phyloP scores from a whole-genome alignment of 2,329 filamentous ascomycete genomes.

The Nothopassalora personata region DNA sequence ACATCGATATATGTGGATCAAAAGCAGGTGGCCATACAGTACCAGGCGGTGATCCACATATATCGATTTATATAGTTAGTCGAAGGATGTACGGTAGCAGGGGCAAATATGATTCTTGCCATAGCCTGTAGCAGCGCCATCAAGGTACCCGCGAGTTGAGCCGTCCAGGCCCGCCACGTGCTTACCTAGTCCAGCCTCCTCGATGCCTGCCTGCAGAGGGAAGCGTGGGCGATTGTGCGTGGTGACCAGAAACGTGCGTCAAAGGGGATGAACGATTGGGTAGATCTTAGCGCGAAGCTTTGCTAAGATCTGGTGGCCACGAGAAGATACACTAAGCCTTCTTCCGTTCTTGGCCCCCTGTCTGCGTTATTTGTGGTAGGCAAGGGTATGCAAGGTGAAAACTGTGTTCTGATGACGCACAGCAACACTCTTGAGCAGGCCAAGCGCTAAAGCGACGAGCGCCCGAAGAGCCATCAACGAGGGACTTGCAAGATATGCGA shows the following conservation, averaged over 20 bases:
- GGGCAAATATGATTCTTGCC: too few species aligned
- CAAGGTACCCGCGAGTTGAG: neutral
- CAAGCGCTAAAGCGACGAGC: too few species aligned
- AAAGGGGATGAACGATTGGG: neutral
- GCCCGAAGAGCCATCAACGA: neutral
- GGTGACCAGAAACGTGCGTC: neutral
- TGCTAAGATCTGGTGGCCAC: neutral
- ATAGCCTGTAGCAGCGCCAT: neutral
- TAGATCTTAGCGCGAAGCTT: neutral
- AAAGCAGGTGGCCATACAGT: too few species aligned
- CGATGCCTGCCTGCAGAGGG: neutral
- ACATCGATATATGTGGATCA: too few species aligned
- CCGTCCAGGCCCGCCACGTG: neutral
- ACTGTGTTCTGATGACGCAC: neutral
- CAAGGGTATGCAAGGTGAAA: neutral
- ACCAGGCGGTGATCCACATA: too few species aligned
- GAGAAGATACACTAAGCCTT: neutral
- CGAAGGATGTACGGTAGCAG: too few species aligned
- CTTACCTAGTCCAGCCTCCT: neutral
- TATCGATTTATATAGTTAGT: too few species aligned
- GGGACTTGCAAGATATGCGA: neutral
- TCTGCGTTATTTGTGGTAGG: neutral
- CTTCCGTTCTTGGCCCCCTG: neutral
- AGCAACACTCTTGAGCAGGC: neutral
- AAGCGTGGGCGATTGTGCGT: neutral